Evolutionary conservation across 805 yeast genomes (phyloP), one percentile per base, ranked within the genome.

Genomic region (Monosporozyma solicola): DNA sequence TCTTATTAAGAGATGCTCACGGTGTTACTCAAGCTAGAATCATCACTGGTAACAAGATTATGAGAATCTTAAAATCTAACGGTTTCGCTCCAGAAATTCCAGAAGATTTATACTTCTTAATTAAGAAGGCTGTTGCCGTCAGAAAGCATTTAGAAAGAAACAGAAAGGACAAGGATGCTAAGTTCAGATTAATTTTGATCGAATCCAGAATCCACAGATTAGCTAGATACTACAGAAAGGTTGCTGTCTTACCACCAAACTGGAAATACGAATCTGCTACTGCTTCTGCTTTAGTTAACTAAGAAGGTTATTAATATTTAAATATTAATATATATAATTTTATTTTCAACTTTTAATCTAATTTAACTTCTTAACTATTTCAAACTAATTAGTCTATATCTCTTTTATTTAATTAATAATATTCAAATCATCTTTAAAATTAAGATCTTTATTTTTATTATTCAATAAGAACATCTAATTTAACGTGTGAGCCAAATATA

Each of bases 261-360:
- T 94, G 99, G 99, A 94, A 94, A 83, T 94, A 87, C 95, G 99
- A 94, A 84, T 92, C 99, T 68, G 96, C 99, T 75, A 94, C 99
- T 74, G 99, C 99, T 74, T 94, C 99, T 72, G 95, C 99, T 78
- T 85, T 94, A 79, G 99, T 94, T 74, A 92, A 92, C 87, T 94
- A 90, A 79, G 73, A 71, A 70, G 61, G 58, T 55, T 39, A 39
- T 39, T 61, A 54, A 53, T 54, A 52, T 16, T 35, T 56, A 50
- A 56, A 41, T 50, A 51, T 55, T 50, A 35, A 35, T 35, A 51
- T 50, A 54, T 44, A 44, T 51, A 50, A 46, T 57, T 58, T 61
- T 61, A 54, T 55, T 57, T 53, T 20, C 24, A 32, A 29, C n/a
- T 31, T 46, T 44, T 44, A 27, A 44, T 44, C 29, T 27, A 25